These are phyloP conservation scores for Talaromyces sp. DNA, from an alignment of 2,329 filamentous ascomycete species.

Conservation along the genomic window DNA sequence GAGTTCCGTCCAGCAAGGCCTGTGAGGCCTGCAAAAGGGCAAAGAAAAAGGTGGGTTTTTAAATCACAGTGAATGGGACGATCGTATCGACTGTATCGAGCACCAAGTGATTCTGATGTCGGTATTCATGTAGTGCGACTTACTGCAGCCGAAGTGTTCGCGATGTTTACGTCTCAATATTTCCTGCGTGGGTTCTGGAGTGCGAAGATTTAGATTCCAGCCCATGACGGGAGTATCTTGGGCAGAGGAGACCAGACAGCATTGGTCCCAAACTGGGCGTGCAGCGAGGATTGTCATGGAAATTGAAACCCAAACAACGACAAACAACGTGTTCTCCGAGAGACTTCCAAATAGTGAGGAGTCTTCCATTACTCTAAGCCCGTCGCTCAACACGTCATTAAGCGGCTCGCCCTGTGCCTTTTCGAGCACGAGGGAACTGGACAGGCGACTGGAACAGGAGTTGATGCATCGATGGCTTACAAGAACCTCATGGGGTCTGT, in stretches of 20 bases:
- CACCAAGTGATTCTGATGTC: background rate
- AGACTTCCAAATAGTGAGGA: background rate
- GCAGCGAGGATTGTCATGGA: background rate
- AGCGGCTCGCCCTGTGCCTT: background rate
- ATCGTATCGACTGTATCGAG: too few relatives aligned
- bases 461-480: background rate
- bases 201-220: background rate
- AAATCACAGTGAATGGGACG: background rate
- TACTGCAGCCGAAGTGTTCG: background rate
- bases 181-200: background rate
- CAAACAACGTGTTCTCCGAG: background rate
- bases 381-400: background rate
- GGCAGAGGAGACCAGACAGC: background rate
- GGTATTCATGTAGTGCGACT: background rate
- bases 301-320: background rate
- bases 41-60: background rate
- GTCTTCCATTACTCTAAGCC: background rate
- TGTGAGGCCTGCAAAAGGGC: background rate
- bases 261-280: background rate
- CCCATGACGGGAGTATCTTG: background rate
- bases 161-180: background rate
- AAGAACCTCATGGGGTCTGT: background rate
- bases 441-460: background rate
- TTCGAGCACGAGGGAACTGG: background rate
- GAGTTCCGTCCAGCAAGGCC: background rate